These are phyloP conservation scores for Teunomyces gatunensis DNA, from an alignment of 805 yeast species.

Conservation along the genomic window DNA sequence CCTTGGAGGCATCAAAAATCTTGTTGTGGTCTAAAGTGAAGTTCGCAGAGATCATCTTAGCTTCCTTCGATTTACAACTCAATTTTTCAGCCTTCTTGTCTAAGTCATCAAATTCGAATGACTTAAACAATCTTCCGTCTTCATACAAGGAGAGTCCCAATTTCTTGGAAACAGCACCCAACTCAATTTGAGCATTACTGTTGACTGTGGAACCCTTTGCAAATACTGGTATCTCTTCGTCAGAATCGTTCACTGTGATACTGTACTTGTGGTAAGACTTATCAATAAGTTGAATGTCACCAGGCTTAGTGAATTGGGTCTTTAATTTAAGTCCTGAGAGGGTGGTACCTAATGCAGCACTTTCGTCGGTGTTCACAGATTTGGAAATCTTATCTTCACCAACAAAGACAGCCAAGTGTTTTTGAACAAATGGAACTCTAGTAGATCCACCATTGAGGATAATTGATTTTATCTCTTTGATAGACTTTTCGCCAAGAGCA, in stretches of 20 bases:
- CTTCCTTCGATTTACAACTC: slow-evolving; percentile 38
- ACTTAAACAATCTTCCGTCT: slow-evolving; percentile 34
- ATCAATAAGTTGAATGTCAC: slow-evolving; percentile 57
- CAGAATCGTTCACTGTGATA: slow-evolving; percentile 26
- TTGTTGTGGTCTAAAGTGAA: slow-evolving; percentile 50
- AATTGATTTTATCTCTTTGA: slow-evolving; percentile 55
- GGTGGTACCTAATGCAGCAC: slow-evolving; percentile 89
- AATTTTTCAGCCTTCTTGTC: slow-evolving; percentile 27
- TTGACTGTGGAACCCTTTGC: slow-evolving; percentile 44
- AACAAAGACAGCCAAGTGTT: slow-evolving; percentile 49
- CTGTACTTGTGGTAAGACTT: slow-evolving; percentile 50
- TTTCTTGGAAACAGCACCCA: slow-evolving; percentile 33
- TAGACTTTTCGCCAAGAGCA: slow-evolving; percentile 39
- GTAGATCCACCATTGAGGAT: slow-evolving; percentile 89
- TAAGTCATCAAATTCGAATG: slow-evolving; percentile 24
- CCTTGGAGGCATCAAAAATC: slow-evolving; percentile 44
- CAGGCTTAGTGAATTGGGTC: slow-evolving; percentile 64
- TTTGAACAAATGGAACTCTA: slow-evolving; percentile 84
- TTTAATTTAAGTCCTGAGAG: slow-evolving; percentile 69
- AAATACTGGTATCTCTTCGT: slow-evolving; percentile 36
- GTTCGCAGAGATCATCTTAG: slow-evolving; percentile 33
- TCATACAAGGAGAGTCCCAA: slow-evolving; percentile 35
- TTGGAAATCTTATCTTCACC: slow-evolving; percentile 67
- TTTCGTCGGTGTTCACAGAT: slow-evolving; percentile 93
- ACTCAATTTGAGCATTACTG: slow-evolving; percentile 29